Base-by-base conservation (phyloP, 768 basidiomycete species). In the Amanita molliuscula region DNA sequence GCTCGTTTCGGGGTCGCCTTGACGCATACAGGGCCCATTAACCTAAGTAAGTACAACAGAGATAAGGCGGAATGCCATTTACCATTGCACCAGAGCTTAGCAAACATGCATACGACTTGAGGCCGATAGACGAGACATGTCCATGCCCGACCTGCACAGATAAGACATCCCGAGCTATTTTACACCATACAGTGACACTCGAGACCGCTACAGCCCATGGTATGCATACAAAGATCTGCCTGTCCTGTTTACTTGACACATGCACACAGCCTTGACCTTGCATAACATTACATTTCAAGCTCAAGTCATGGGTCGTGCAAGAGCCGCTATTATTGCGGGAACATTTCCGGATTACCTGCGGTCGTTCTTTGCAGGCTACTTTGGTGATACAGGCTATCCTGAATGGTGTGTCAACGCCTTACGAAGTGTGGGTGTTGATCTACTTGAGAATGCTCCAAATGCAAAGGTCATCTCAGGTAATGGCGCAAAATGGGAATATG, bases 1-100 rank as follows among this genome's bases (percentile, higher is more conserved):
- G 92, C 91, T 33, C 77, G 91, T 25, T 94, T 94, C 62, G 91
- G 91, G 2, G 84, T 94, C 13, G 91, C 92, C 4, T 64, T 95
- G 51, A 94, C 92, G 8, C 79, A 81, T 58, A 73, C 67, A 3
- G 91, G 91, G 0, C 89, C 89, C 4, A 58, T 95, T 15, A 94
- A 94, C 63, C 76, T 94, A 20, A 79, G 89, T 90, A 54, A 44
- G 77, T 59, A 48, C 34, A 16, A 20, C 42, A 6, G 28, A 35
- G 9, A 6, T 15, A n/a, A 10, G 6, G 25, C 10, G n/a, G 23
- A 6, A 13, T 35, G 46, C 7, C 21, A 16, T 26, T 15, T 6
- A 28, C 20, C 8, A 8, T 8, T 28, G 35, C 23, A 8, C 3
- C 54, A 88, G 85, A 74, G 55, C 72, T 93, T 28, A 76, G 71